Conservation (phyloP, 2,329 filamentous ascomycete species). For the Cercospora sesami region DNA sequence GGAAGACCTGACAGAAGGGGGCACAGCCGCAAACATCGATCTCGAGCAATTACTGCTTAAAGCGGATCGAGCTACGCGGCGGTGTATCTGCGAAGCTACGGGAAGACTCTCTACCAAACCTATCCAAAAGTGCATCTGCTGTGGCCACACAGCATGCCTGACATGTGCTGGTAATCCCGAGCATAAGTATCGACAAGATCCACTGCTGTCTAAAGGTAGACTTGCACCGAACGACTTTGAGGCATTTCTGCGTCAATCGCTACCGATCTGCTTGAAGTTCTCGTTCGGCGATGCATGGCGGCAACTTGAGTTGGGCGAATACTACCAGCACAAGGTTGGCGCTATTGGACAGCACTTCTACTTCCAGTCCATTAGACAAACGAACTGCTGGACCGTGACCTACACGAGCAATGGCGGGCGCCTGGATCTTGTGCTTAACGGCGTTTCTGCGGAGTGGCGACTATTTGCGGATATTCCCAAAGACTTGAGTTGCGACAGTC, state of each 20-base stretch:
- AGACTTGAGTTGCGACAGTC: constrained; percentile 26
- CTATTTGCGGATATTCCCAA: constrained; percentile 32
- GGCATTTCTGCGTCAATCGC: constrained; percentile 17
- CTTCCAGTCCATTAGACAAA: constrained; percentile 39
- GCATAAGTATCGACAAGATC: constrained; percentile 45
- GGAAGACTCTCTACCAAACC: constrained; percentile 40
- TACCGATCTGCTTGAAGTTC: constrained; percentile 30
- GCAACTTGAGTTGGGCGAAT: background rate
- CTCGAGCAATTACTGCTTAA: constrained; percentile 1
- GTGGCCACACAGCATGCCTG: constrained; percentile 57
- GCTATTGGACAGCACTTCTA: constrained; percentile 40
- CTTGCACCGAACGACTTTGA: constrained; percentile 31
- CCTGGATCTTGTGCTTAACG: constrained; percentile 42
- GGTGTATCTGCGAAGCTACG: constrained; percentile 60
- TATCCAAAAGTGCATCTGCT: constrained; percentile 54
- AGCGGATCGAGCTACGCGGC: constrained; percentile 21
- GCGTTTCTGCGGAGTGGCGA: constrained; percentile 31
- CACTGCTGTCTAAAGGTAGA: constrained; percentile 32
- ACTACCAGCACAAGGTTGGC: background rate
- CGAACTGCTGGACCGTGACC: constrained; percentile 43
- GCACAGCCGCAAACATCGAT: background rate
- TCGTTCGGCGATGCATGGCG: background rate
- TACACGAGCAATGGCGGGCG: constrained; percentile 42
- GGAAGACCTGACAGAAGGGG: background rate
- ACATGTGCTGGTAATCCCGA: constrained; percentile 57